Percentiles rank a stretch among this genome's conserved stretches.
Conservation (phyloP, 2,329 filamentous ascomycete genomes). For the Aspergillus niger region DNA sequence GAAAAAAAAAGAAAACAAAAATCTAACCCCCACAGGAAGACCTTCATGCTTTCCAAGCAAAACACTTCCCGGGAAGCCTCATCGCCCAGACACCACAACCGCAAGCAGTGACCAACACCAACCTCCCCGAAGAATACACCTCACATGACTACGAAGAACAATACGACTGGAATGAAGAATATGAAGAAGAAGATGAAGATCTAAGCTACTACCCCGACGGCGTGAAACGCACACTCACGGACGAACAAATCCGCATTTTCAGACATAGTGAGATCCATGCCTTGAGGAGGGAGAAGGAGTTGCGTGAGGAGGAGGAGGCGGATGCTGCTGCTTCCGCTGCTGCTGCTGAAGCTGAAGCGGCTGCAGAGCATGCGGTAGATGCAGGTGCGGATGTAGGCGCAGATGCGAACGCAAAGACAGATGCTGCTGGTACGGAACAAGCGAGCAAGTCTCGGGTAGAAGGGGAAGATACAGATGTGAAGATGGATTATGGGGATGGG, state of each 20-base stretch:
- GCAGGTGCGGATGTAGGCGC: neutral
- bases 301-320: conserved; percentile 32
- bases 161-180: neutral
- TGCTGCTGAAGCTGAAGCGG: neutral
- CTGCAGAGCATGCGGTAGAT: neutral
- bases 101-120: neutral
- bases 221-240: conserved; percentile 82
- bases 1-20: neutral
- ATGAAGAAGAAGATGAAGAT: conserved; percentile 51
- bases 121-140: neutral
- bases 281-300: conserved; percentile 58
- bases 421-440: neutral
- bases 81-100: neutral
- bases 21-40: conserved; percentile 54
- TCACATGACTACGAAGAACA: neutral
- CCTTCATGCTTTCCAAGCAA: conserved; percentile 58
- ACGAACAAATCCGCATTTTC: conserved; percentile 89
- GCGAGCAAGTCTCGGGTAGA: neutral
- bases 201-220: conserved; percentile 87
- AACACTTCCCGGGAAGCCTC: conserved; percentile 55
- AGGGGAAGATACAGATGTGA: conserved; percentile 39
- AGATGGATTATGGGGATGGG: conserved; percentile 52
- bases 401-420: neutral
- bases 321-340: conserved; percentile 18
- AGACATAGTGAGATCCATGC: conserved; percentile 82